phyloP scores from a whole-genome alignment of 208 protist genomes.

The Tritrichomonas musculus region DNA sequence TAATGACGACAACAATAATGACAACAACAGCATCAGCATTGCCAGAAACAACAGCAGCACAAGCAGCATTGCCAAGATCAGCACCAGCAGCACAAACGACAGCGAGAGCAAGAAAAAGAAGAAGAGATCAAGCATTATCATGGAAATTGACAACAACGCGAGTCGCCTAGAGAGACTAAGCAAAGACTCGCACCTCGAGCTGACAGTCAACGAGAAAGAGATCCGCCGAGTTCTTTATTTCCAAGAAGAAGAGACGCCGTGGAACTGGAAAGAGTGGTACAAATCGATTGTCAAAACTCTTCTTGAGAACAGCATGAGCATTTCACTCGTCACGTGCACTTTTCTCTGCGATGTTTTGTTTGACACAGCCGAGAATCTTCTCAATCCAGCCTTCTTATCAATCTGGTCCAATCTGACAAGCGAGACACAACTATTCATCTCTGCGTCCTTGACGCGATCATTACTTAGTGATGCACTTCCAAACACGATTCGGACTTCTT shows the following conservation, averaged over 20 bases:
- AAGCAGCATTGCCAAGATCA: too few species aligned
- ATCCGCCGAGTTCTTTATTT: not conserved
- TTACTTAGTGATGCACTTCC: not conserved
- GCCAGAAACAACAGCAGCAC: too few species aligned
- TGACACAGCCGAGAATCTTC: not conserved
- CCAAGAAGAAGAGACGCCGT: not conserved
- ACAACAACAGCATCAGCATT: too few species aligned
- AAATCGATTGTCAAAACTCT: not conserved
- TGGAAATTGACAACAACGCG: too few species aligned
- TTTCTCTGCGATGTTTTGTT: not conserved
- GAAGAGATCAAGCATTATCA: too few species aligned
- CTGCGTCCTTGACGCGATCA: not conserved
- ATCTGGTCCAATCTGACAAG: not conserved
- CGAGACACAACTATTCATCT: not conserved
- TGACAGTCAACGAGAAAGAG: not conserved
- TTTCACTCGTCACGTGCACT: not conserved
- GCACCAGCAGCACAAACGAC: too few species aligned
- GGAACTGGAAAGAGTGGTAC: slow-evolving; percentile 6
- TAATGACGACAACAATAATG: too few species aligned
- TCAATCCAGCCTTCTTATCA: not conserved
- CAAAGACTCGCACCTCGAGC: too few species aligned
- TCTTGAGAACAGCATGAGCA: not conserved
- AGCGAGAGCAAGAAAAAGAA: too few species aligned
- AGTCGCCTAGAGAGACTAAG: too few species aligned
- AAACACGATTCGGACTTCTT: not conserved